Evolutionary conservation across 1,284 basidiomycete genomes (phyloP).

Genomic region (Wallemia mellicola): DNA sequence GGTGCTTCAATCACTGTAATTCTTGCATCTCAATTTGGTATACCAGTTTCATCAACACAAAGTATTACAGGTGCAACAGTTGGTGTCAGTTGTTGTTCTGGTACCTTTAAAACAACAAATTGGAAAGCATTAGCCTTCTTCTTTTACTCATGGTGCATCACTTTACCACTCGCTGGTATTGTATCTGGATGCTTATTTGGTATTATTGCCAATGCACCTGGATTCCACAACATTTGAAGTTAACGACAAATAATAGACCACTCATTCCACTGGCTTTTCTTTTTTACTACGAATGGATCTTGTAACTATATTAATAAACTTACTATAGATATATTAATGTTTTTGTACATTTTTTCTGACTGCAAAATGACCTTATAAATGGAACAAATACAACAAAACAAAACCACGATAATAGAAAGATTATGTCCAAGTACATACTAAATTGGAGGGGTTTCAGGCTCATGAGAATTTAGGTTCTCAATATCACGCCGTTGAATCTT

Average conservation of each 20-base stretch:
- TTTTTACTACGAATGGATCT: no score
- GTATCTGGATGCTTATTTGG: conserved; percentile 15
- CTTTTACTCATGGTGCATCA: conserved; percentile 15
- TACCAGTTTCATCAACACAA: conserved; percentile 19
- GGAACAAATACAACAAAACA: no score
- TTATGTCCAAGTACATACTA: no score
- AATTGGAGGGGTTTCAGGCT: no score
- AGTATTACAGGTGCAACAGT: conserved; percentile 20
- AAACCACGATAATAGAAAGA: no score
- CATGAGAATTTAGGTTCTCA: background rate
- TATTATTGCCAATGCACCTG: conserved; percentile 18
- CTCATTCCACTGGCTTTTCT: no score
- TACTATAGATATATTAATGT: background rate
- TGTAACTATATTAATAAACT: no score
- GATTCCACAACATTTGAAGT: conserved; percentile 7
- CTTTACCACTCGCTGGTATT: conserved; percentile 17
- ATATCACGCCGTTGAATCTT: no score
- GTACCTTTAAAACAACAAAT: conserved; percentile 16
- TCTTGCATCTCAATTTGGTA: conserved; percentile 18
- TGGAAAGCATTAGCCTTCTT: conserved; percentile 13
- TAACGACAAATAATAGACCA: background rate
- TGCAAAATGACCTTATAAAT: no score
- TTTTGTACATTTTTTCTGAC: no score
- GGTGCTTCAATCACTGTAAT: conserved; percentile 20
- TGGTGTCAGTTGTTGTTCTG: conserved; percentile 18